Conservation (phyloP, 208 protist genomes). For the Leishmania aethiopica region DNA sequence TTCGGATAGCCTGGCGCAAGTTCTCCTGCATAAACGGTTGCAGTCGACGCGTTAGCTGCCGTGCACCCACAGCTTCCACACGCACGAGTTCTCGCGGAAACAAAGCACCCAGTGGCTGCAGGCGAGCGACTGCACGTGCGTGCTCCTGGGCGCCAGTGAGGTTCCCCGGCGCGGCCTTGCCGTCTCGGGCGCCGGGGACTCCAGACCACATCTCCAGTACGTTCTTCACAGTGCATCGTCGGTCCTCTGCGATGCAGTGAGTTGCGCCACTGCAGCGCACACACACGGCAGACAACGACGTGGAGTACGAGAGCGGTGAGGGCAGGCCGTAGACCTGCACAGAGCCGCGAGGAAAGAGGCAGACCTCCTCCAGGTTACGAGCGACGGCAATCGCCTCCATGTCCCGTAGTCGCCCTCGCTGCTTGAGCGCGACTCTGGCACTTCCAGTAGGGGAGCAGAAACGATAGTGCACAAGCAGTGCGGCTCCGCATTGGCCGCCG, state of each 20-base stretch:
- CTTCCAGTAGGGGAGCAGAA: not conserved
- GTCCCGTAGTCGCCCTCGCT: not conserved
- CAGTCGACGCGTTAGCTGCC: conserved; percentile 28
- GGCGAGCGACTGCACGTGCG: not conserved
- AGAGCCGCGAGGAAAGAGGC: conserved; percentile 9
- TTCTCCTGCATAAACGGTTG: conserved; percentile 32
- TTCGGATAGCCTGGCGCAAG: conserved; percentile 38
- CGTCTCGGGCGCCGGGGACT: not conserved
- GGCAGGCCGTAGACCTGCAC: conserved; percentile 18
- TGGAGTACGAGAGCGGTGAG: conserved; percentile 25
- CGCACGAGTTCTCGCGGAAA: conserved; percentile 26
- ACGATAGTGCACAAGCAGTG: conserved; percentile 25
- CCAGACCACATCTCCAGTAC: not conserved
- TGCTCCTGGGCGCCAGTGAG: no score
- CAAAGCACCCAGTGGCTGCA: not conserved
- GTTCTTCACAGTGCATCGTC: not conserved
- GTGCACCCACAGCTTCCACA: conserved; percentile 16
- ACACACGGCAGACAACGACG: conserved; percentile 7
- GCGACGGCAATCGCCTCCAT: conserved; percentile 3
- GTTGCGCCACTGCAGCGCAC: conserved; percentile 16
- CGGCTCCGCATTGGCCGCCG: not conserved
- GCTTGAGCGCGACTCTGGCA: not conserved
- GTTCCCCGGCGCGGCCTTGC: not conserved
- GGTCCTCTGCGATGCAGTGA: not conserved
- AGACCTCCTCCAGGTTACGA: conserved; percentile 7